Conservation (phyloP, 179 eudicot genomes). For the Silene noctiflora region DNA sequence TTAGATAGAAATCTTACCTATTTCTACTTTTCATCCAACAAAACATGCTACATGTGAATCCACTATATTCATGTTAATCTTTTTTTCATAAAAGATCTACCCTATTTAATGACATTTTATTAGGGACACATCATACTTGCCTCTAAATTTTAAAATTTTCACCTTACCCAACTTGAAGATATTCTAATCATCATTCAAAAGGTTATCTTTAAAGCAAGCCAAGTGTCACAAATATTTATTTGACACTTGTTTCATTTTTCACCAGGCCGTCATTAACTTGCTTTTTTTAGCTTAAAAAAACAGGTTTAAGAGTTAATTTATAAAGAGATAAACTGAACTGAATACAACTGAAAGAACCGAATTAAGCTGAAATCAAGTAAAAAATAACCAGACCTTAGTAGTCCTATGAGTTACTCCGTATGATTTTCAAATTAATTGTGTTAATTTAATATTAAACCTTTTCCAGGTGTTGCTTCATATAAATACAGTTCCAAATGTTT, state of each 20-base stretch:
- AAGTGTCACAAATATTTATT: not conserved
- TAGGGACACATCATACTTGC: constrained; percentile 6
- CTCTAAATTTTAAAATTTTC: not conserved
- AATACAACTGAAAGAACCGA: too few species aligned
- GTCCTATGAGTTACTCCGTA: not conserved
- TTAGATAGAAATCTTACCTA: constrained; percentile 6
- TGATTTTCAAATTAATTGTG: not conserved
- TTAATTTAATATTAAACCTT: not conserved
- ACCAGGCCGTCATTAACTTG: not conserved
- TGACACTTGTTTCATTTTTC: constrained; percentile 4
- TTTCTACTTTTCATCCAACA: not conserved
- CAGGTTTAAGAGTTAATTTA: too few species aligned
- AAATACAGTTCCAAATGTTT: not conserved
- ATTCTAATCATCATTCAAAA: not conserved
- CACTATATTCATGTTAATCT: constrained; percentile 9
- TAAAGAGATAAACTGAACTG: too few species aligned
- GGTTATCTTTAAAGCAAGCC: not conserved
- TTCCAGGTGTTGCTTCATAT: constrained; percentile 5
- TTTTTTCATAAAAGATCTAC: not conserved
- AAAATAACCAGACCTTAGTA: too few species aligned
- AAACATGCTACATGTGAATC: constrained; percentile 10
- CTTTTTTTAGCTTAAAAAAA: too few species aligned
- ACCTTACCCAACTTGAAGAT: not conserved
- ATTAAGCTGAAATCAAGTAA: too few species aligned
- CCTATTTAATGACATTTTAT: not conserved